Evolutionary conservation across 129 eudicot genomes (phyloP).

Genomic region (carrot (Daucus carota)): DNA sequence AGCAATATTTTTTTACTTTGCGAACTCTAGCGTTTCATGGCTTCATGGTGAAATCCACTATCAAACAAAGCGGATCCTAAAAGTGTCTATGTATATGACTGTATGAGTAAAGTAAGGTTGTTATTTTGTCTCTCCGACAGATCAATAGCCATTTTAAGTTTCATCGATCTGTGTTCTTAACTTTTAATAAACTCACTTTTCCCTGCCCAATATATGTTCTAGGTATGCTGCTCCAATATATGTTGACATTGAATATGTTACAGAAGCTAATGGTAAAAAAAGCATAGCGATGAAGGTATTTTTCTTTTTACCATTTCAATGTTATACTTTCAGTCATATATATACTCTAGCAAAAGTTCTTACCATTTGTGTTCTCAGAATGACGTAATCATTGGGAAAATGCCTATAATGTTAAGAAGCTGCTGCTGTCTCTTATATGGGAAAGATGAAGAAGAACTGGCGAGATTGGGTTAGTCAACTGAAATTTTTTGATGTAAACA

Average conservation of each 20-base stretch:
- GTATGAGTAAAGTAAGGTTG: background rate
- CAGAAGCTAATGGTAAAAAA: slow-evolving; percentile 36
- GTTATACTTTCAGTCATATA: background rate
- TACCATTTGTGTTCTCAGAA: slow-evolving; percentile 40
- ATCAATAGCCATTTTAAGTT: background rate
- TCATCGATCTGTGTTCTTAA: background rate
- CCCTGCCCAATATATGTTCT: slow-evolving; percentile 8
- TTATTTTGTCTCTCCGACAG: background rate
- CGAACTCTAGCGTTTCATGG: background rate
- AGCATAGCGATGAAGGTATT: slow-evolving; percentile 24
- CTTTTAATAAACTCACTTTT: background rate
- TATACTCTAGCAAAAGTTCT: background rate
- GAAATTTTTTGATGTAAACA: background rate
- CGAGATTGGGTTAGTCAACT: slow-evolving; percentile 55
- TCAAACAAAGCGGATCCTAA: background rate
- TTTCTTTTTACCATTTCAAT: background rate
- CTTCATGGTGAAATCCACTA: background rate
- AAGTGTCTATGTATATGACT: background rate
- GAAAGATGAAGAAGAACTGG: slow-evolving; percentile 85
- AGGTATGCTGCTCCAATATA: slow-evolving; percentile 90
- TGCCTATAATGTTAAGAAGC: slow-evolving; percentile 95
- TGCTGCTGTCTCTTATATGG: slow-evolving; percentile 55
- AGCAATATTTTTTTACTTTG: no score
- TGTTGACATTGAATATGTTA: slow-evolving; percentile 53
- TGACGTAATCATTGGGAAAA: slow-evolving; percentile 60